phyloP scores from a whole-genome alignment of 2,329 filamentous ascomycete genomes.

The Diaporthe humulicola region DNA sequence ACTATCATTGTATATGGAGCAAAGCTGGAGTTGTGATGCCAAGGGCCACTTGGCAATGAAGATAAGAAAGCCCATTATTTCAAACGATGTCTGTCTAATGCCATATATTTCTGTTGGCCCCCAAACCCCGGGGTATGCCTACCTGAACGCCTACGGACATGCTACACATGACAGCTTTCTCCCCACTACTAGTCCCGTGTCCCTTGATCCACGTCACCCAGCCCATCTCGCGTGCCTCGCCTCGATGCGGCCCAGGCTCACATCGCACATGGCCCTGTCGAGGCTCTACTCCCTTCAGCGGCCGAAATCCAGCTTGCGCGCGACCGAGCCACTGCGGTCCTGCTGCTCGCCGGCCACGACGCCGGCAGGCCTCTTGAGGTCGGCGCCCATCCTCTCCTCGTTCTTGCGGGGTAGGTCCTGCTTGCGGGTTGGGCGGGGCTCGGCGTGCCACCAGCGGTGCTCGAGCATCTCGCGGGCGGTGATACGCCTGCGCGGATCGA shows the following conservation, averaged over 20 bases:
- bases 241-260: neutral
- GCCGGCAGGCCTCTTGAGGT: constrained; percentile 83
- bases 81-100: neutral
- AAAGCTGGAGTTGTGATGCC: neutral
- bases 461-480: constrained; percentile 82
- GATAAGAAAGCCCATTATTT: neutral
- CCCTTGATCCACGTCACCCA: neutral
- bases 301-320: constrained; percentile 85
- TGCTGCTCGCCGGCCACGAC: constrained; percentile 69
- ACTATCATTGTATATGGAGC: neutral
- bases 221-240: neutral
- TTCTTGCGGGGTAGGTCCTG: constrained; percentile 85
- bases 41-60: neutral
- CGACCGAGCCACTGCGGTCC: constrained; percentile 79
- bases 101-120: neutral
- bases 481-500: constrained; percentile 89
- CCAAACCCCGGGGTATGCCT: neutral
- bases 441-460: constrained; percentile 87
- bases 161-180: neutral
- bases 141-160: constrained; percentile 15
- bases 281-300: constrained; percentile 51
- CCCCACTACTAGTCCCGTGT: neutral
- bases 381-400: constrained; percentile 82
- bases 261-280: neutral
- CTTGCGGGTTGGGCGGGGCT: constrained; percentile 86